Evolutionary conservation across 306 rosid genomes (phyloP).

Genomic region (Vigna mungo): DNA sequence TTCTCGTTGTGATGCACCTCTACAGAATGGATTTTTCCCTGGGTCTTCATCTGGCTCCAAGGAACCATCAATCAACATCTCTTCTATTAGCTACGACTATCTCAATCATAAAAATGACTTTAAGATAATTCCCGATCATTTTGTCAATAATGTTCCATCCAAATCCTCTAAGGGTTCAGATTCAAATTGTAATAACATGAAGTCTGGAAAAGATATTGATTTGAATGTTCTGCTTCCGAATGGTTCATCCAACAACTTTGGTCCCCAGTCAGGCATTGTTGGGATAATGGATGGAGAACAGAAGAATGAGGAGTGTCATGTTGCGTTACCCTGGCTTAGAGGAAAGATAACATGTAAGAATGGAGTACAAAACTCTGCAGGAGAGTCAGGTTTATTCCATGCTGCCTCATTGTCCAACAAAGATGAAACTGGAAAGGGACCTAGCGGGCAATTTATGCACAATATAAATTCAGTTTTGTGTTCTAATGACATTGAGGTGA

Average conservation of each 20-base stretch:
- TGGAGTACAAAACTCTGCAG: conserved; percentile 53
- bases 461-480: conserved; percentile 53
- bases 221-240: conserved; percentile 70
- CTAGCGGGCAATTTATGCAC: conserved; percentile 28
- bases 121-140: conserved; percentile 54
- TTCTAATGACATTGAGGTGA: conserved; percentile 53
- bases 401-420: conserved; percentile 48
- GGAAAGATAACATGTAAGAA: conserved; percentile 56
- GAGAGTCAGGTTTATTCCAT: conserved; percentile 54
- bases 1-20: conserved; percentile 58
- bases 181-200: conserved; percentile 58
- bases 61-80: conserved; percentile 58
- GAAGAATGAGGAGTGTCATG: conserved; percentile 59
- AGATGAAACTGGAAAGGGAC: conserved; percentile 55
- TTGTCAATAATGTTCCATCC: conserved; percentile 49
- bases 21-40: conserved; percentile 65
- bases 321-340: conserved; percentile 77
- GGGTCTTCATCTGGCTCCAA: conserved; percentile 71
- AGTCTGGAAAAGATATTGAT: conserved; percentile 68
- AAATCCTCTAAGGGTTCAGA: conserved; percentile 57
- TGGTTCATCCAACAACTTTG: conserved; percentile 55
- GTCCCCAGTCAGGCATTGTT: conserved; percentile 49
- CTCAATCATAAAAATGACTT: conserved; percentile 53
- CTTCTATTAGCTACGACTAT: conserved; percentile 68
- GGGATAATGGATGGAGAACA: conserved; percentile 53